Conservation (phyloP, 2,329 filamentous ascomycete species). For the Fusarium anguioides region DNA sequence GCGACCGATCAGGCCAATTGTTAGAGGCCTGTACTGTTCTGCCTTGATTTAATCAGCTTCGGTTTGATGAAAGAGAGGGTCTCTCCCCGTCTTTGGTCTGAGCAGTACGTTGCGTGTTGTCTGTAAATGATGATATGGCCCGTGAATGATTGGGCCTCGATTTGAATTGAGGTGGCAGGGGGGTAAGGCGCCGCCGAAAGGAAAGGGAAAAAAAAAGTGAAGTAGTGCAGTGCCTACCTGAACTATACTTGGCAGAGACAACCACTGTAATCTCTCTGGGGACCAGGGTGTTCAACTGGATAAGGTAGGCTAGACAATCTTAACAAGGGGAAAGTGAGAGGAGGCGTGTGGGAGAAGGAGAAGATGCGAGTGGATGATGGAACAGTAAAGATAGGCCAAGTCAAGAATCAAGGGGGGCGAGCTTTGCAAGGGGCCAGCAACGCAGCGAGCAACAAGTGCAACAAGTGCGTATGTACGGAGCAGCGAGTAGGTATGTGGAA, state of each 20-base stretch:
- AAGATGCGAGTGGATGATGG: slow-evolving; percentile 32
- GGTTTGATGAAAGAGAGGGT: slow-evolving; percentile 36
- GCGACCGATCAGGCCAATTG: slow-evolving; percentile 1
- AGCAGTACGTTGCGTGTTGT: slow-evolving; percentile 30
- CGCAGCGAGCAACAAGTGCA: slow-evolving; percentile 15
- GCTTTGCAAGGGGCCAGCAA: slow-evolving; percentile 33
- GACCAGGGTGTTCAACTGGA: slow-evolving; percentile 22
- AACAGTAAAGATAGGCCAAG: slow-evolving; percentile 30
- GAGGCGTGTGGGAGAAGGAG: slow-evolving; percentile 36
- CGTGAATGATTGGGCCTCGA: slow-evolving; percentile 37
- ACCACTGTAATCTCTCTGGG: slow-evolving; percentile 35
- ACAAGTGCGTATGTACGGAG: slow-evolving; percentile 10
- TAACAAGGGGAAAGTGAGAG: slow-evolving; percentile 27
- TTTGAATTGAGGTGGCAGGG: slow-evolving; percentile 30
- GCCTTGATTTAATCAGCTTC: slow-evolving; percentile 40
- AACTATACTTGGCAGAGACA: slow-evolving; percentile 34
- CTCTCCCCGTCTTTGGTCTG: slow-evolving; percentile 20
- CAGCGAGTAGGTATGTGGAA: slow-evolving; percentile 22
- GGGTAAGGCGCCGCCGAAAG: slow-evolving; percentile 38
- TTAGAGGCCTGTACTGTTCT: slow-evolving; percentile 13
- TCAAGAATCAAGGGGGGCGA: slow-evolving; percentile 20
- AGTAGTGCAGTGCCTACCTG: slow-evolving; percentile 37
- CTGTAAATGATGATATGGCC: slow-evolving; percentile 39
- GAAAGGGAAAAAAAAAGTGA: slow-evolving; percentile 23
- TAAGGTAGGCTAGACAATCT: slow-evolving; percentile 25